phyloP scores from a whole-genome alignment of 352 stramenopile genomes.

The Globisporangium echinulatum region DNA sequence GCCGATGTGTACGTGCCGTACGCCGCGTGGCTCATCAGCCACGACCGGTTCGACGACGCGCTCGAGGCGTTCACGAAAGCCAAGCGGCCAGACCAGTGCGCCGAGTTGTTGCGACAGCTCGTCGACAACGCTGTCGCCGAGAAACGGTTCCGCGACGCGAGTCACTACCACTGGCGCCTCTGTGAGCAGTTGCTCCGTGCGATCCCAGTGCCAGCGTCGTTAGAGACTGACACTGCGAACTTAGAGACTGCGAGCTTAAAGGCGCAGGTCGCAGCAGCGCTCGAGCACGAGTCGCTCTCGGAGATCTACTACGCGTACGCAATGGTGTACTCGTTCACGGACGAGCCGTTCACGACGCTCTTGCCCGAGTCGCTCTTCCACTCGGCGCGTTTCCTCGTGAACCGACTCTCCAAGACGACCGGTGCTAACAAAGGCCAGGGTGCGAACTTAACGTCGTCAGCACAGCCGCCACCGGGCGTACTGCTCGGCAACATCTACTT shows the following conservation, averaged over 20 bases:
- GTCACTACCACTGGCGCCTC: slow-evolving; percentile 92
- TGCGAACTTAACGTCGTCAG: not conserved
- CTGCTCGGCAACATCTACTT: slow-evolving; percentile 91
- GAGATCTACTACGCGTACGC: slow-evolving; percentile 93
- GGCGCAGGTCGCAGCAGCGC: slow-evolving; percentile 26
- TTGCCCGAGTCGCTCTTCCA: slow-evolving; percentile 91
- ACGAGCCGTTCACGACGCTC: slow-evolving; percentile 92
- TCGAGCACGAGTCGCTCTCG: slow-evolving; percentile 69
- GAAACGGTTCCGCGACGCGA: slow-evolving; percentile 83
- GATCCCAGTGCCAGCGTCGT: slow-evolving; percentile 10
- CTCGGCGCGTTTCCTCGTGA: slow-evolving; percentile 89
- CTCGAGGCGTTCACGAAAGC: slow-evolving; percentile 87
- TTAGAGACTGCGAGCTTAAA: slow-evolving; percentile 14
- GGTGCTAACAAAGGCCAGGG: slow-evolving; percentile 9
- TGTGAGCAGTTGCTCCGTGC: slow-evolving; percentile 74
- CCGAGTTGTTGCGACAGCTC: slow-evolving; percentile 79
- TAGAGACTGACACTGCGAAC: slow-evolving; percentile 15
- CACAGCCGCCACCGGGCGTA: slow-evolving; percentile 66
- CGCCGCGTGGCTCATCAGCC: slow-evolving; percentile 86
- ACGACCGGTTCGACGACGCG: slow-evolving; percentile 92
- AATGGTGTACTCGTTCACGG: slow-evolving; percentile 90
- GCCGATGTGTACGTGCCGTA: slow-evolving; percentile 91
- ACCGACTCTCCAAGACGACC: slow-evolving; percentile 56
- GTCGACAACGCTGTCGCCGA: slow-evolving; percentile 87
- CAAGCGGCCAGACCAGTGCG: slow-evolving; percentile 77